phyloP scores from a whole-genome alignment of 140 eudicot species.

The Oenanthe javanica region DNA sequence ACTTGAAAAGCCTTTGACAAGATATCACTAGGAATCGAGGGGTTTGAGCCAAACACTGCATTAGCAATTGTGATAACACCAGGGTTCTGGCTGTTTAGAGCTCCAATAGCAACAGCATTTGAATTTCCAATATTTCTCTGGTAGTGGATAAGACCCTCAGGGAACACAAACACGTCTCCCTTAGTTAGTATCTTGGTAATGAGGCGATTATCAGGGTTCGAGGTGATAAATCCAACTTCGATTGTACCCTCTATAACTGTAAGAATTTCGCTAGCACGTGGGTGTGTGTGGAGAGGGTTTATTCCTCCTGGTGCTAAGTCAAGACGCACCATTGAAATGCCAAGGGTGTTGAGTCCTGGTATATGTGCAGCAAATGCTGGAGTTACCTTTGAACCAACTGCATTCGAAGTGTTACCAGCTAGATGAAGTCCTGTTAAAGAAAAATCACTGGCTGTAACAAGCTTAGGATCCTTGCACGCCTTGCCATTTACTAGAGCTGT shows the following conservation, averaged over 20 bases:
- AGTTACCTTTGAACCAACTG: background rate
- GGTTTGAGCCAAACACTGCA: background rate
- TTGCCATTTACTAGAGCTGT: background rate
- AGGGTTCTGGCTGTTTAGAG: constrained; percentile 5
- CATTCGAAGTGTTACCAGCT: background rate
- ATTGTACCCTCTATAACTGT: background rate
- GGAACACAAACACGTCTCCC: constrained; percentile 9
- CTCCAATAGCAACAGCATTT: background rate
- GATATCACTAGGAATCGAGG: constrained; percentile 1
- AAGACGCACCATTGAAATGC: constrained; percentile 4
- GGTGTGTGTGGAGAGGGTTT: constrained; percentile 9
- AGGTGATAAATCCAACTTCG: constrained; percentile 1
- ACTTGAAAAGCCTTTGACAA: constrained; percentile 3
- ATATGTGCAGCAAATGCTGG: constrained; percentile 3
- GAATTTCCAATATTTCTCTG: background rate
- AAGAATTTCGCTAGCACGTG: constrained; percentile 1
- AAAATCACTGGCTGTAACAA: constrained; percentile 1
- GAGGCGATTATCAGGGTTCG: background rate
- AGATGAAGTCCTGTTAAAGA: background rate
- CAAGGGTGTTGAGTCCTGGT: constrained; percentile 11
- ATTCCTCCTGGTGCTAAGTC: constrained; percentile 2
- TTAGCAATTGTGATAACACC: background rate
- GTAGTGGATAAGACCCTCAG: constrained; percentile 1
- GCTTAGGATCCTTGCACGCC: constrained; percentile 4
- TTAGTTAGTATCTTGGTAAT: background rate